phyloP scores from a whole-genome alignment of 2,329 filamentous ascomycete genomes.

The Colletotrichum sp. region DNA sequence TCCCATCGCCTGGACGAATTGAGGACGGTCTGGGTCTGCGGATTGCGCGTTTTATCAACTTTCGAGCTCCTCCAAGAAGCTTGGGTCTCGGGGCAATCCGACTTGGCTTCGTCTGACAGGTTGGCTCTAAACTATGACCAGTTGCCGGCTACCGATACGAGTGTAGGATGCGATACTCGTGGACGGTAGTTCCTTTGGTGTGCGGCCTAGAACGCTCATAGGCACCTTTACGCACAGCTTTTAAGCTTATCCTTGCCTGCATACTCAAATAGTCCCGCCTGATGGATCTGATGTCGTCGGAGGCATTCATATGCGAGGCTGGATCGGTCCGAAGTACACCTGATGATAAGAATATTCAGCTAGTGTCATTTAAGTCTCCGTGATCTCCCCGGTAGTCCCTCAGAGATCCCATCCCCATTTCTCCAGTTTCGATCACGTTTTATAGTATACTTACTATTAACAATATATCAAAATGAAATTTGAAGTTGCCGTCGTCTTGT shows the following conservation, averaged over 20 bases:
- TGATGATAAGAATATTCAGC: not conserved
- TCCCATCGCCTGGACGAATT: not conserved
- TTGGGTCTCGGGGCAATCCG: not conserved
- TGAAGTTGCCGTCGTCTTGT: not conserved
- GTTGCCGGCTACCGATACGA: not conserved
- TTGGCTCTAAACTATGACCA: not conserved
- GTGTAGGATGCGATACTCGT: not conserved
- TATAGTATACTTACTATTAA: fast-evolving
- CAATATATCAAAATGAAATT: not conserved
- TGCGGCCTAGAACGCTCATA: not conserved
- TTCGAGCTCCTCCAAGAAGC: not conserved
- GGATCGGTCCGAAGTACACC: not conserved
- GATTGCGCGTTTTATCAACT: not conserved
- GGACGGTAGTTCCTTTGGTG: not conserved
- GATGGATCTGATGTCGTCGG: not conserved
- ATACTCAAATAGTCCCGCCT: not conserved
- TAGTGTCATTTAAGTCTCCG: not conserved
- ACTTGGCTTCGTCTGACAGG: not conserved
- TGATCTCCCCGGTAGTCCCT: not conserved
- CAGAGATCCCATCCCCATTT: fast-evolving
- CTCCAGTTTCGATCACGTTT: not conserved
- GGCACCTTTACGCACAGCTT: not conserved
- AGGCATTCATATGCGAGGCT: not conserved
- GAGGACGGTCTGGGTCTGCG: not conserved
- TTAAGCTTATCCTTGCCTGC: not conserved